Evolutionary conservation across 169 alveolate species (phyloP).

Genomic region (Plasmodium yoelii): DNA sequence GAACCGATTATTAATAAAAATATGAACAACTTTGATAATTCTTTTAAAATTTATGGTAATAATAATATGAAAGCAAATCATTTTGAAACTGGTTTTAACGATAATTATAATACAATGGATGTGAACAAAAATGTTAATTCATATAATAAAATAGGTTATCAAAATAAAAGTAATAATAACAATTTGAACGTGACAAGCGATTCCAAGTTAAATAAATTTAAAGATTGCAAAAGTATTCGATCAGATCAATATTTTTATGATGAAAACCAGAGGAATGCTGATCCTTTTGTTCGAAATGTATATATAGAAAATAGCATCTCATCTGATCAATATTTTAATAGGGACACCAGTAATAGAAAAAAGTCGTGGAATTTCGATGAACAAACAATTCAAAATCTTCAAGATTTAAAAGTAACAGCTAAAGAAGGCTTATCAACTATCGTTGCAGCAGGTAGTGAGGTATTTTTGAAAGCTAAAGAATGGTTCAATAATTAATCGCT

Average conservation of each 20-base stretch:
- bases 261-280: conserved; percentile 53
- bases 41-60: conserved; percentile 22
- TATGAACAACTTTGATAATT: conserved; percentile 13
- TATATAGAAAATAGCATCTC: conserved; percentile 77
- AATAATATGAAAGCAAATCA: conserved; percentile 9
- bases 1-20: background rate
- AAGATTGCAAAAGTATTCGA: conserved; percentile 81
- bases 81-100: conserved; percentile 5
- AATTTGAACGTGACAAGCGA: conserved; percentile 26
- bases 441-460: conserved; percentile 82
- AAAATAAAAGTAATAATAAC: conserved; percentile 5
- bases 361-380: conserved; percentile 79
- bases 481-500: conserved; percentile 80
- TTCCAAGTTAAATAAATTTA: conserved; percentile 79
- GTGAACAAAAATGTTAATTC: conserved; percentile 1
- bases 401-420: conserved; percentile 78
- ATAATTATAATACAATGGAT: background rate
- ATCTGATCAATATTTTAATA: conserved; percentile 85
- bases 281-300: conserved; percentile 31
- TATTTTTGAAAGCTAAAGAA: conserved; percentile 83
- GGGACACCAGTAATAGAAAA: conserved; percentile 72
- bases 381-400: conserved; percentile 83
- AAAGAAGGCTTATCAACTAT: conserved; percentile 82
- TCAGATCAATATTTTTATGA: conserved; percentile 84
- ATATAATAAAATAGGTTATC: conserved; percentile 1